Evolutionary conservation across 768 basidiomycete genomes (phyloP).

Genomic region (Boletus sp.): DNA sequence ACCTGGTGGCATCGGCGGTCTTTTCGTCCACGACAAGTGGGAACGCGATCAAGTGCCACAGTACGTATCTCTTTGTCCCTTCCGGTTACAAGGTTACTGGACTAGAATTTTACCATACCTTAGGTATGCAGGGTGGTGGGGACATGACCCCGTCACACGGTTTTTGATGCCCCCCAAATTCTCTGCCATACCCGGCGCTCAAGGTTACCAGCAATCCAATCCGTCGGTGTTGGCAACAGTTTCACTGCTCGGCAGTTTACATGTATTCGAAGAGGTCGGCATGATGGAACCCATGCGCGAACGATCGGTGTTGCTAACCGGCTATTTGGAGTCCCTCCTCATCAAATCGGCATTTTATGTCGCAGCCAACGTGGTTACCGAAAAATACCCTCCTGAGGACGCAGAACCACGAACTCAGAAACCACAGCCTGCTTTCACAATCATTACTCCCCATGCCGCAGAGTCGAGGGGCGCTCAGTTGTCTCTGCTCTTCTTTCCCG

Average conservation of each 20-base stretch:
- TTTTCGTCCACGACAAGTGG: constrained; percentile 88
- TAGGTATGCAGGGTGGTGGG: constrained; percentile 98
- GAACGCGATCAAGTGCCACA: constrained; percentile 58
- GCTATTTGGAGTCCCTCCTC: constrained; percentile 64
- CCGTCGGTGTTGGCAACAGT: constrained; percentile 79
- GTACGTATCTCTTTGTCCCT: constrained; percentile 40
- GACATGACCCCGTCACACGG: constrained; percentile 81
- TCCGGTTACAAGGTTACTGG: constrained; percentile 3
- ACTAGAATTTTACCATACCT: constrained; percentile 11
- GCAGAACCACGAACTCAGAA: constrained; percentile 14
- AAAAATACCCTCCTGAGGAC: constrained; percentile 26
- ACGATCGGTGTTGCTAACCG: constrained; percentile 72
- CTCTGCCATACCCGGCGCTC: constrained; percentile 83
- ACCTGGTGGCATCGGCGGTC: constrained; percentile 94
- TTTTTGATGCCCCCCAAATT: constrained; percentile 89
- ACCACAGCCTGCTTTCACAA: constrained; percentile 66
- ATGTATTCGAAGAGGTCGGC: constrained; percentile 75
- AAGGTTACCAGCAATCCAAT: constrained; percentile 96
- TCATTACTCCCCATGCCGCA: constrained; percentile 79
- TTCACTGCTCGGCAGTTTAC: constrained; percentile 79
- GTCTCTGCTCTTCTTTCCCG: constrained; percentile 76
- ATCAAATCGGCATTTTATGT: constrained; percentile 63
- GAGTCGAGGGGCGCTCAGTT: constrained; percentile 81
- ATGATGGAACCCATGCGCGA: constrained; percentile 68
- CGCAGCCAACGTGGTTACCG: constrained; percentile 35